Evolutionary conservation across 2,329 filamentous ascomycete genomes (phyloP), one percentile per base, ranked within the genome.

Genomic region (Hymenoscyphus scutula): DNA sequence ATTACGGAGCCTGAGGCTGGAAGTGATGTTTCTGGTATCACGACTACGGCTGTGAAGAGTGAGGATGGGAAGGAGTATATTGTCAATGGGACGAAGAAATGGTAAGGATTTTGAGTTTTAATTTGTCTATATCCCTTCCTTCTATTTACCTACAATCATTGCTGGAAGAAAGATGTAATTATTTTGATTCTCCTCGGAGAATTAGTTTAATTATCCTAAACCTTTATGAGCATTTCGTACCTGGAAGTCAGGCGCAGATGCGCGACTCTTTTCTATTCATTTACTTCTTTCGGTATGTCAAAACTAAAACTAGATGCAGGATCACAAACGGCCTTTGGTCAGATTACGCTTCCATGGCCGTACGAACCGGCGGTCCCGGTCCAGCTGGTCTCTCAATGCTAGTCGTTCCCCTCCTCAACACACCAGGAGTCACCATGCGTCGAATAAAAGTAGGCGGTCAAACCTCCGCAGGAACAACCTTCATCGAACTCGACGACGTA

Each of bases 1-100:
- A 91, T 93, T 69, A 93, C 90, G 0, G 90, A 93, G 72, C 90
- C 90, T 0, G 85, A 85, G 59, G 89, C 89, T 0, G 89, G 90
- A 0, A 87, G 83, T 59, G 89, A 92, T 72, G 90, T 92, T 1
- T 87, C 88, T 6, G 89, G 88, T 69, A 89, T 92, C 67, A 81
- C 81, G 3, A 91, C 89, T 0, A 89, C 85, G 0, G 89, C 89
- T 1, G 78, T 75, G 3, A 87, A 86, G 73, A 83, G 80, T 6
- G 71, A 78, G 0, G 85, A 89, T 70, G 88, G 89, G 11, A 86
- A 85, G 72, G 77, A 84, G 69, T 92, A 89, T 71, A 81, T 92
- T 55, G 77, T 92, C 56, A 91, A 90, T 62, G 89, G 89, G n/a
- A 81, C 82, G 0, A 92, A 92, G 82, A 91, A 92, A 77, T 92